Evolutionary conservation across 164 flowering plant species (phyloP).

Genomic region (Stephania cephalantha): DNA sequence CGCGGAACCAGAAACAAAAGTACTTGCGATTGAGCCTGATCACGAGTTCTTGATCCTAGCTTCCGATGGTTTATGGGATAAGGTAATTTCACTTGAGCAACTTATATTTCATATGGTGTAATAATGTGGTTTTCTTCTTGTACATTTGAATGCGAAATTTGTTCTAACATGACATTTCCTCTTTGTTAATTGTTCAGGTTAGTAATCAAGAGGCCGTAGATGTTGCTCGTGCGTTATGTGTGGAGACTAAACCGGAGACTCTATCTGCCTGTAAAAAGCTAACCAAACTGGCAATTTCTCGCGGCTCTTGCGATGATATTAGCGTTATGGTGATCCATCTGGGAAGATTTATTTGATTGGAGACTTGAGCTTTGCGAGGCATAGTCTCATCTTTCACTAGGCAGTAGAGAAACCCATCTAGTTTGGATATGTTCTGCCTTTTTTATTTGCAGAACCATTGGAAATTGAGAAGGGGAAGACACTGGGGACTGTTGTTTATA

Average conservation of each 20-base stretch:
- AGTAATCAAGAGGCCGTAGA: constrained; percentile 82
- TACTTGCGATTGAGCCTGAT: constrained; percentile 33
- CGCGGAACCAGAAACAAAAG: constrained; percentile 65
- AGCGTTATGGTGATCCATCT: constrained; percentile 64
- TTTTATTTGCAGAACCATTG: not conserved
- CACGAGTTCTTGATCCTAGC: constrained; percentile 78
- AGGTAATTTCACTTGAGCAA: constrained; percentile 34
- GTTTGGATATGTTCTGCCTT: not conserved
- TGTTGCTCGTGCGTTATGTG: constrained; percentile 38
- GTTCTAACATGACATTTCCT: not conserved
- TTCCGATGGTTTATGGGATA: constrained; percentile 93
- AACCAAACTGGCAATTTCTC: constrained; percentile 38
- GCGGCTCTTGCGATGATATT: constrained; percentile 74
- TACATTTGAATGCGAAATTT: not conserved
- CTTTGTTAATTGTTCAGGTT: constrained; percentile 40
- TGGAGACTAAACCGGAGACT: constrained; percentile 27
- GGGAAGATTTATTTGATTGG: constrained; percentile 26
- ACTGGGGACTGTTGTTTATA: not conserved
- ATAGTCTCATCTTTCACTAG: not conserved
- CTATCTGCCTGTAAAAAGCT: constrained; percentile 65
- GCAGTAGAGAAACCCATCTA: not conserved
- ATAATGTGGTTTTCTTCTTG: not conserved
- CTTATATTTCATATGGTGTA: not conserved
- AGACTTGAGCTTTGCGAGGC: not conserved
- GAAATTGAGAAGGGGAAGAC: not conserved